phyloP scores from a whole-genome alignment of 371 early-diverging fungal genomes.

The Haplosporangium sp. region DNA sequence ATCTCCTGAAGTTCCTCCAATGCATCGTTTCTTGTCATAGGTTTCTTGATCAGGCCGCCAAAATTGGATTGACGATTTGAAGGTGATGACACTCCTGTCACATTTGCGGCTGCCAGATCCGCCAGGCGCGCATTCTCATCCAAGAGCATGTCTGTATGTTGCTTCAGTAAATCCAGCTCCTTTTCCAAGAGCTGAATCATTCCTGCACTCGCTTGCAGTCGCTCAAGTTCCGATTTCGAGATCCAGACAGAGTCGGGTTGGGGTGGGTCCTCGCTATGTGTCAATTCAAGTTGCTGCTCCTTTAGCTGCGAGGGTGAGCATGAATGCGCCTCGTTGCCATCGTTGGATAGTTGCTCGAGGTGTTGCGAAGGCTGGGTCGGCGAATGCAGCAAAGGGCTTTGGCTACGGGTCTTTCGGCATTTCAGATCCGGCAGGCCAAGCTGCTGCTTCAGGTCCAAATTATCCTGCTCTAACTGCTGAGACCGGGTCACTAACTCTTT shows the following conservation, averaged over 20 bases:
- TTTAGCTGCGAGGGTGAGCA: neutral
- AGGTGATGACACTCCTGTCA: constrained; percentile 11
- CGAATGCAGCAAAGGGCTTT: neutral
- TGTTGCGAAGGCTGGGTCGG: neutral
- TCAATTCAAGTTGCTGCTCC: neutral
- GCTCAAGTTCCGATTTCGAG: constrained; percentile 38
- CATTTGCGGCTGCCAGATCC: constrained; percentile 32
- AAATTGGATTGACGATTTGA: neutral
- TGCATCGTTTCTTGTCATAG: constrained; percentile 11
- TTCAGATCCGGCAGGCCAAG: neutral
- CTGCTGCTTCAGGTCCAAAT: constrained; percentile 16
- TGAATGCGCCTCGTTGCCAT: neutral
- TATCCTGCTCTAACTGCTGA: constrained; percentile 33
- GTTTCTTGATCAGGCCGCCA: constrained; percentile 11
- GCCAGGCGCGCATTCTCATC: constrained; percentile 52
- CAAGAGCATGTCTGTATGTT: constrained; percentile 49
- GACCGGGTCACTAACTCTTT: constrained; percentile 31
- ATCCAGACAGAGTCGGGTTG: constrained; percentile 25
- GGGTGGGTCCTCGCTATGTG: neutral
- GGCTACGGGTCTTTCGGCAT: constrained; percentile 5
- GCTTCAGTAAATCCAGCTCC: constrained; percentile 47
- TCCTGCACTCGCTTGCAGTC: constrained; percentile 37
- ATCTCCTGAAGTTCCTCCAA: constrained; percentile 39
- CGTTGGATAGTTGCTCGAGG: too few relatives aligned
- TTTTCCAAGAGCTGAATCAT: constrained; percentile 39